A percentile compares a stretch with the other conserved stretches of the same genome.
Conservation (phyloP, 2,329 filamentous ascomycete species). For the Penicillium glabrum region DNA sequence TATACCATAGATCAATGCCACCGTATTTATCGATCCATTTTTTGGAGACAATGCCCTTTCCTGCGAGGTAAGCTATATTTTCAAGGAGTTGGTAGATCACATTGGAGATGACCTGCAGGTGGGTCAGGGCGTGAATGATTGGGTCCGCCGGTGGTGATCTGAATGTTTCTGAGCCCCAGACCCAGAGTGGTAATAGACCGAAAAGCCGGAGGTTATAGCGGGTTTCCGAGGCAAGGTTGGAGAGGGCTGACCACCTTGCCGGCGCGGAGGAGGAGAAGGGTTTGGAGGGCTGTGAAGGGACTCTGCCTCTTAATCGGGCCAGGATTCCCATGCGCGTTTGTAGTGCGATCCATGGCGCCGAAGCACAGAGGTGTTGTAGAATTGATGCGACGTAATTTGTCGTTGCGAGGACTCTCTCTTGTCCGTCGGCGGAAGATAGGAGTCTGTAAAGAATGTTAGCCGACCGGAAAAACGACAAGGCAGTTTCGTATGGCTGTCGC, state of each 20-base stretch:
- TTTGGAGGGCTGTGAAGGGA: slow-evolving; percentile 5
- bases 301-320: slow-evolving; percentile 29
- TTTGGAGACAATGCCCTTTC: slow-evolving; percentile 66
- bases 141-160: slow-evolving; percentile 44
- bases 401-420: slow-evolving; percentile 69
- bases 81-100: slow-evolving; percentile 75
- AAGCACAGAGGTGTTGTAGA: slow-evolving; percentile 60
- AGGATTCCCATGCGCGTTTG: slow-evolving; percentile 48
- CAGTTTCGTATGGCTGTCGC: background rate
- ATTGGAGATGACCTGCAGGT: slow-evolving; percentile 67
- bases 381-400: slow-evolving; percentile 67
- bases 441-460: slow-evolving; percentile 47
- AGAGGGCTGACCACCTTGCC: slow-evolving; percentile 49
- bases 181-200: slow-evolving; percentile 72
- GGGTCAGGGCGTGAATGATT: slow-evolving; percentile 56
- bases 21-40: slow-evolving; percentile 42
- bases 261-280: slow-evolving; percentile 36
- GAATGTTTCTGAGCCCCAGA: slow-evolving; percentile 67
- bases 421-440: slow-evolving; percentile 66
- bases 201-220: slow-evolving; percentile 59
- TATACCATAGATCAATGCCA: slow-evolving; percentile 61
- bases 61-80: slow-evolving; percentile 75
- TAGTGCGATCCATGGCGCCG: slow-evolving; percentile 45
- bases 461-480: background rate
- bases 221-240: slow-evolving; percentile 49